These are phyloP conservation scores for Aegilops umbellulata DNA, from an alignment of 176 grass and related monocot species.

Conservation along the genomic window DNA sequence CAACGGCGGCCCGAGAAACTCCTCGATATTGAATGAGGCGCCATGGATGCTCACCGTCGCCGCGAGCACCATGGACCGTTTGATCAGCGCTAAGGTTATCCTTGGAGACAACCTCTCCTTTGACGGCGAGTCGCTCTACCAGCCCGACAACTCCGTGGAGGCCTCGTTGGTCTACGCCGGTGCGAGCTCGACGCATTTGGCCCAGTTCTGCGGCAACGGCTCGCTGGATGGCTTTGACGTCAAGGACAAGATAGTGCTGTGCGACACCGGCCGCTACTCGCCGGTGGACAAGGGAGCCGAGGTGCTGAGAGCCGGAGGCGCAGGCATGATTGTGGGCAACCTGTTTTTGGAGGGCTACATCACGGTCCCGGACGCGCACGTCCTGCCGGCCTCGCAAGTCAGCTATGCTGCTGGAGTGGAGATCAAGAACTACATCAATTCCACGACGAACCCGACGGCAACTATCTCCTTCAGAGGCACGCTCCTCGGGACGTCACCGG, in stretches of 20 bases:
- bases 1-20: background rate
- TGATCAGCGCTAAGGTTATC: background rate
- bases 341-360: background rate
- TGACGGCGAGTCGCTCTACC: background rate
- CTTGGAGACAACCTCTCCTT: background rate
- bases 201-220: background rate
- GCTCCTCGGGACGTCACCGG: constrained; percentile 5
- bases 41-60: constrained; percentile 14
- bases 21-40: background rate
- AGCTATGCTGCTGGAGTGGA: constrained; percentile 13
- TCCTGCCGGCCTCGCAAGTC: constrained; percentile 35
- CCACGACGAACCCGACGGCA: background rate
- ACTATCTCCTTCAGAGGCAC: constrained; percentile 32
- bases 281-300: background rate
- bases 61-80: constrained; percentile 43
- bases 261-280: background rate
- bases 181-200: background rate
- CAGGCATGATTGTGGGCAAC: constrained; percentile 35
- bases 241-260: constrained; percentile 42
- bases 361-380: constrained; percentile 16
- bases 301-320: constrained; percentile 12
- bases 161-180: background rate
- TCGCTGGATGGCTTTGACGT: constrained; percentile 10
- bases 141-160: background rate
- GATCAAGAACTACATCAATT: constrained; percentile 19